A percentile compares a stretch with the other conserved stretches of the same genome.
Conservation (phyloP, 495 filamentous ascomycete species). For the Aspergillus baeticus region DNA sequence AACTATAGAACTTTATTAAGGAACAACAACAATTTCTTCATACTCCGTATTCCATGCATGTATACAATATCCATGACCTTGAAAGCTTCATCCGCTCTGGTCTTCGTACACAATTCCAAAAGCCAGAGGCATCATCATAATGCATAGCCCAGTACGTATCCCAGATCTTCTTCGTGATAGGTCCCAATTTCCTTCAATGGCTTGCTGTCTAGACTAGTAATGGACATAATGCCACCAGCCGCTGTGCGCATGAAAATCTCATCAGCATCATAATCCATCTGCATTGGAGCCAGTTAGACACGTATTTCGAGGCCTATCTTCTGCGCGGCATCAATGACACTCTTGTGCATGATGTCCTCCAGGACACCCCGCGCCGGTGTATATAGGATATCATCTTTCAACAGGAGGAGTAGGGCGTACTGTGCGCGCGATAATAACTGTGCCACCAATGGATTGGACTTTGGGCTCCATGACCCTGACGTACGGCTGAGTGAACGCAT, state of each 20-base stretch:
- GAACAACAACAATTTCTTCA: no score
- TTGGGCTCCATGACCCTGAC: constrained; percentile 41
- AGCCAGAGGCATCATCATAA: constrained; percentile 30
- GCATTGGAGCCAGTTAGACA: constrained; percentile 28
- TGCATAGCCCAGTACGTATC: constrained; percentile 41
- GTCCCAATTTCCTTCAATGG: constrained; percentile 32
- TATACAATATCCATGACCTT: no score
- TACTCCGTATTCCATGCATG: no score
- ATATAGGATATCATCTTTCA: constrained; percentile 30
- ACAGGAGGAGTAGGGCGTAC: constrained; percentile 33
- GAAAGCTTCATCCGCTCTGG: no score
- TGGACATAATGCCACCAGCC: constrained; percentile 41
- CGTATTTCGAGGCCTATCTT: constrained; percentile 21
- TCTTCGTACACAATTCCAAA: constrained; percentile 17
- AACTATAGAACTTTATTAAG: no score
- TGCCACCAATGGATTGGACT: constrained; percentile 33
- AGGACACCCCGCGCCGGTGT: constrained; percentile 34
- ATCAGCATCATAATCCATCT: constrained; percentile 30
- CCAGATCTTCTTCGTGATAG: constrained; percentile 41
- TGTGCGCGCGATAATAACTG: constrained; percentile 36
- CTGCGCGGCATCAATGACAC: constrained; percentile 31
- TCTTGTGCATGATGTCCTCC: constrained; percentile 32
- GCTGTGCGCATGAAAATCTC: constrained; percentile 42
- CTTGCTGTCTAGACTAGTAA: constrained; percentile 33
- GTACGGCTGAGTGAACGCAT: constrained; percentile 37